Evolutionary conservation across 2,329 filamentous ascomycete species (phyloP).

Genomic region (Microdochium nivale): DNA sequence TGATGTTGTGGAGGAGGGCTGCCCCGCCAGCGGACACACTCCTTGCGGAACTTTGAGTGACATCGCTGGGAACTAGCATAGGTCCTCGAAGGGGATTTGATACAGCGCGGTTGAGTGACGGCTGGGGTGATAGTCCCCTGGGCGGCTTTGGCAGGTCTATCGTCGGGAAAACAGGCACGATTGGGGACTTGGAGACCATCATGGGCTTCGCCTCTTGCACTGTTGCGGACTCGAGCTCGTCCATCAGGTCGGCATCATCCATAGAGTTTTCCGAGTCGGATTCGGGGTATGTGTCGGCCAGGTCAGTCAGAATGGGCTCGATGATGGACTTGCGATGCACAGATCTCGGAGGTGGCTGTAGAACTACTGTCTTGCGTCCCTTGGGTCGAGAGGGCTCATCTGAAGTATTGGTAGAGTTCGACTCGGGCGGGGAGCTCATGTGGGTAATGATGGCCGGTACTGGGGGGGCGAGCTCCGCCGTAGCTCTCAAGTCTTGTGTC

Average conservation of each 20-base stretch:
- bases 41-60: conserved; percentile 35
- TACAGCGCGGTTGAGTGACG: conserved; percentile 33
- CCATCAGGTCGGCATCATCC: conserved; percentile 76
- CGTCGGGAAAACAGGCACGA: conserved; percentile 51
- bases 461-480: conserved; percentile 2
- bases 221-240: conserved; percentile 75
- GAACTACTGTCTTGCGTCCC: background rate
- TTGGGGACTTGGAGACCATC: conserved; percentile 74
- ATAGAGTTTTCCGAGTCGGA: conserved; percentile 36
- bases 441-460: conserved; percentile 4
- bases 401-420: background rate
- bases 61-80: conserved; percentile 35
- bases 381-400: background rate
- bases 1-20: conserved; percentile 44
- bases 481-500: conserved; percentile 23
- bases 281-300: conserved; percentile 23
- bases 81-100: conserved; percentile 40
- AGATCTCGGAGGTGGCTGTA: background rate
- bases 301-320: conserved; percentile 48
- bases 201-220: conserved; percentile 78
- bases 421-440: background rate
- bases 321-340: conserved; percentile 23
- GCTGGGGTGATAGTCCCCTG: conserved; percentile 2
- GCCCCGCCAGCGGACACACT: conserved; percentile 48
- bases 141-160: conserved; percentile 16